These are phyloP conservation scores for Alternaria postmessia DNA, from an alignment of 2,329 filamentous ascomycete genomes.

Conservation along the genomic window DNA sequence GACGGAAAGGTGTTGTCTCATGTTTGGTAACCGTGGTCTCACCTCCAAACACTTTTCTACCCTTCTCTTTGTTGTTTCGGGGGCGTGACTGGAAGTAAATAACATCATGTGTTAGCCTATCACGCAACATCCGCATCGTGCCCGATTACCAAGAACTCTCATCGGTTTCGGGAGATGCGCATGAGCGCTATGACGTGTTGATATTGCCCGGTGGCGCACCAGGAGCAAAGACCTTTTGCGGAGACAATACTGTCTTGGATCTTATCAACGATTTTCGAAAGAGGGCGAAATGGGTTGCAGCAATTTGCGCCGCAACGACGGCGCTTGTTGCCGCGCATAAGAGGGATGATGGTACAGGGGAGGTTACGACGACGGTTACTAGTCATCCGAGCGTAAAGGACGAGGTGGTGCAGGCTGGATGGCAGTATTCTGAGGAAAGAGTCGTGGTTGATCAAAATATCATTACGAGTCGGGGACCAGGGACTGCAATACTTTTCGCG, in stretches of 20 bases:
- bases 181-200: constrained; percentile 42
- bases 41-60: background rate
- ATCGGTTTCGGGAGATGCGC: constrained; percentile 25
- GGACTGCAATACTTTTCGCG: constrained; percentile 50
- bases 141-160: constrained; percentile 42
- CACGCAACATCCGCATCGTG: constrained; percentile 48
- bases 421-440: constrained; percentile 48
- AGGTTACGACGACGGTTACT: constrained; percentile 39
- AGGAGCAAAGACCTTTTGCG: constrained; percentile 48
- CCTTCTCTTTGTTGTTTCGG: accelerated
- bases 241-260: constrained; percentile 30
- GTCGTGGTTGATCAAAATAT: constrained; percentile 48
- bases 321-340: constrained; percentile 43
- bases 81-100: background rate
- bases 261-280: constrained; percentile 43
- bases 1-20: too few species aligned
- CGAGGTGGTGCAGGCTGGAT: constrained; percentile 40
- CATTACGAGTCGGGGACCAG: constrained; percentile 50
- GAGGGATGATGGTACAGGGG: constrained; percentile 13
- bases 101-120: constrained; percentile 36
- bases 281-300: constrained; percentile 43
- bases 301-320: constrained; percentile 52
- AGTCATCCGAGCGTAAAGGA: constrained; percentile 51
- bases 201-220: constrained; percentile 51
- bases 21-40: background rate